Evolutionary conservation across 768 basidiomycete genomes (phyloP).

Genomic region (Boletales sp.): DNA sequence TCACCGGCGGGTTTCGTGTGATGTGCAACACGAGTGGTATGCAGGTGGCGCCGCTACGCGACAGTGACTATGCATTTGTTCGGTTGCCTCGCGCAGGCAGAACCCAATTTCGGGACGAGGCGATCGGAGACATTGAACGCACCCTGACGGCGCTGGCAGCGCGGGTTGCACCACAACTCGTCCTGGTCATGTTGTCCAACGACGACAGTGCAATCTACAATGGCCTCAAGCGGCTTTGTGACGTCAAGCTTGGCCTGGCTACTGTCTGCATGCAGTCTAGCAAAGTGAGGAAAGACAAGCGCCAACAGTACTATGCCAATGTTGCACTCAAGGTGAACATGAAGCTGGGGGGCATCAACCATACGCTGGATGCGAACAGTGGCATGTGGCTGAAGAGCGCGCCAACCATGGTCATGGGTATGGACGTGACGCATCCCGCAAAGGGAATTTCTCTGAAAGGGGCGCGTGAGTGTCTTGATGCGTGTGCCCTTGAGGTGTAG

Average conservation of each 20-base stretch:
- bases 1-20: constrained; percentile 47
- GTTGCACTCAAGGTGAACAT: constrained; percentile 55
- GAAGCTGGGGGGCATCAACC: constrained; percentile 55
- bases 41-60: constrained; percentile 32
- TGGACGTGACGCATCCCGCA: constrained; percentile 69
- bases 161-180: constrained; percentile 8
- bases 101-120: constrained; percentile 47
- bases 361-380: constrained; percentile 38
- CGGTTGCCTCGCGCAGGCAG: constrained; percentile 43
- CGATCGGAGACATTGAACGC: constrained; percentile 34
- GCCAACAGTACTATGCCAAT: constrained; percentile 52
- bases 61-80: constrained; percentile 32
- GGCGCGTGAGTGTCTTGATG: constrained; percentile 28
- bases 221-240: constrained; percentile 48
- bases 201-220: constrained; percentile 48
- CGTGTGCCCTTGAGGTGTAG: background rate
- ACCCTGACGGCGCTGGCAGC: background rate
- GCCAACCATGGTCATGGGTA: constrained; percentile 54
- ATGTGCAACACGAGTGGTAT: constrained; percentile 72
- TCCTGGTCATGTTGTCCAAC: constrained; percentile 47
- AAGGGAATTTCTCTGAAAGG: constrained; percentile 56
- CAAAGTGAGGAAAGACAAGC: constrained; percentile 55
- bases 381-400: constrained; percentile 37
- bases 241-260: constrained; percentile 44
- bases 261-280: constrained; percentile 70